Conservation (phyloP, 495 filamentous ascomycete genomes). For the Pseudevernia furfuracea region DNA sequence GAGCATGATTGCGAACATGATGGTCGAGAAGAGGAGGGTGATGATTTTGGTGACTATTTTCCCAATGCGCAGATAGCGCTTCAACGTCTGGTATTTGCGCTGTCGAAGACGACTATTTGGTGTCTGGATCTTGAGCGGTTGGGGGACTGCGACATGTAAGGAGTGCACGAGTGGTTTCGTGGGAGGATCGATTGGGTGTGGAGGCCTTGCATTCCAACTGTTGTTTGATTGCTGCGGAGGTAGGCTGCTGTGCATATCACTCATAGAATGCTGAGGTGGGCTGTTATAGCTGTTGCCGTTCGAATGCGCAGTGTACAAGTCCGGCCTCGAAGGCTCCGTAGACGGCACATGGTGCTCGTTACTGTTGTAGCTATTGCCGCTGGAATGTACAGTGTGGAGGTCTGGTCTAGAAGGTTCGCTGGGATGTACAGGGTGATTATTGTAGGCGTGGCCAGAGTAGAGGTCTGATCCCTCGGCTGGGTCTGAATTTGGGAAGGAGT, state of each 20-base stretch:
- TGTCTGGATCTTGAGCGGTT: neutral
- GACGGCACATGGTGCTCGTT: neutral
- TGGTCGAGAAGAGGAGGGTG: slow-evolving; percentile 11
- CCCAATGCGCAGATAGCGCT: slow-evolving; percentile 13
- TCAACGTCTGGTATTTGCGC: slow-evolving; percentile 13
- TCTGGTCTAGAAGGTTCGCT: neutral
- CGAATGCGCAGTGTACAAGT: neutral
- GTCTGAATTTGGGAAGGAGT: slow-evolving; percentile 1
- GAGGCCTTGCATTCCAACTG: neutral
- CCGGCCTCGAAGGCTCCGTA: neutral
- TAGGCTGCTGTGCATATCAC: neutral
- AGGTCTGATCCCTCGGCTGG: neutral
- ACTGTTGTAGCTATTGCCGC: neutral
- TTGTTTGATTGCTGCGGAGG: neutral
- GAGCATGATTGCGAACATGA: slow-evolving; percentile 20
- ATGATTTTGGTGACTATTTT: slow-evolving; percentile 10
- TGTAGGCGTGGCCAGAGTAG: slow-evolving; percentile 1
- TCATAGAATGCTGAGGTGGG: neutral
- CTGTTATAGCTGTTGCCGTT: neutral
- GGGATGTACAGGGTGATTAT: neutral
- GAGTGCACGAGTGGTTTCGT: slow-evolving; percentile 2
- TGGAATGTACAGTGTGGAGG: neutral
- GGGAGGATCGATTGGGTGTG: neutral
- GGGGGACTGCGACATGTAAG: neutral
- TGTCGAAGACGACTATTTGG: neutral